Evolutionary conservation across 495 filamentous ascomycete species (phyloP).

Genomic region (Aspergillus egyptiacus): DNA sequence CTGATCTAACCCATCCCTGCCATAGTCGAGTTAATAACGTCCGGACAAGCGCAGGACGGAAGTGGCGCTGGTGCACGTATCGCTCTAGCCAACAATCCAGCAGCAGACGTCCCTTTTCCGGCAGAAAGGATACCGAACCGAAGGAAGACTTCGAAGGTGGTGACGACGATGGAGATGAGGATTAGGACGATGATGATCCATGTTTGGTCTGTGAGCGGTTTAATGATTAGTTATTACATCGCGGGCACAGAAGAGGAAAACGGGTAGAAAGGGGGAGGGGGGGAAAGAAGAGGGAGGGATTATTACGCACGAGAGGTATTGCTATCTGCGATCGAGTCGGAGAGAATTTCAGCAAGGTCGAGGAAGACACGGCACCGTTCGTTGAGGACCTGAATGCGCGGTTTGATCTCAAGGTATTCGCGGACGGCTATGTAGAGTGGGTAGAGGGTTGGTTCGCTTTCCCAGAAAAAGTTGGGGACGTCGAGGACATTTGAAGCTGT

Average conservation of each 20-base stretch:
- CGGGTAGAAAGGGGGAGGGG: no score
- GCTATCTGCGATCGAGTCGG: conserved; percentile 84
- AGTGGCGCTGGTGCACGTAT: background rate
- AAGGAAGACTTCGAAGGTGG: conserved; percentile 79
- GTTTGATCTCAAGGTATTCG: conserved; percentile 96
- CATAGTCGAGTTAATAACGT: background rate
- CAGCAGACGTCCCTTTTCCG: conserved; percentile 20
- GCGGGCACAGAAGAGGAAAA: no score
- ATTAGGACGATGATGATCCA: conserved; percentile 99
- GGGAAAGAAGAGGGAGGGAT: background rate
- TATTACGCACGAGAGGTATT: conserved; percentile 68
- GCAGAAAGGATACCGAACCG: conserved; percentile 71
- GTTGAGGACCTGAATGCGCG: conserved; percentile 89
- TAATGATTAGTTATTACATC: conserved; percentile 8
- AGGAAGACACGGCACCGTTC: conserved; percentile 95
- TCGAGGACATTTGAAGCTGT: conserved; percentile 93
- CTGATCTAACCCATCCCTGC: conserved; percentile 1
- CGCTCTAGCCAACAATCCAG: conserved; percentile 13
- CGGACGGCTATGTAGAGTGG: conserved; percentile 91
- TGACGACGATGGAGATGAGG: conserved; percentile 81
- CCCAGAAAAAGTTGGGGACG: conserved; percentile 99
- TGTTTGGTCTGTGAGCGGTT: conserved; percentile 54
- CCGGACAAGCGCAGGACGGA: conserved; percentile 5
- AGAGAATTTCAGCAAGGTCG: conserved; percentile 91
- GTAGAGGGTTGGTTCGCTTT: conserved; percentile 88